These are phyloP conservation scores for Emiliania huxleyi DNA, from an alignment of 78 protist species.

Conservation along the genomic window DNA sequence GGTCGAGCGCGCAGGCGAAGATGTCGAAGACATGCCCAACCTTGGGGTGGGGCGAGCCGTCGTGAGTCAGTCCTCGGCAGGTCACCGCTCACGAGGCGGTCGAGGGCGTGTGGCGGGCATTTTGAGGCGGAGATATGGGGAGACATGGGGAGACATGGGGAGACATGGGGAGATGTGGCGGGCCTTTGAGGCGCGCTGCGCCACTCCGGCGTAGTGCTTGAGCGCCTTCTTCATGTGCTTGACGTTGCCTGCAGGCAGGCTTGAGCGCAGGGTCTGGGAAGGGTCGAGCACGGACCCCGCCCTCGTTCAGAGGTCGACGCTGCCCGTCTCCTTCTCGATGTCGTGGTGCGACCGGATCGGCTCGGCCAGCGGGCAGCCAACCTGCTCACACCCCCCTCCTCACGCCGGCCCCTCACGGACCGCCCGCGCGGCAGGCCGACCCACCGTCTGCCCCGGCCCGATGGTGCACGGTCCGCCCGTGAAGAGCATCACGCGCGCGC, in stretches of 20 bases:
- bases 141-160: too few relatives aligned
- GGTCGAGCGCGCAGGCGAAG: slow-evolving; percentile 85
- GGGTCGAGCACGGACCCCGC: too few relatives aligned
- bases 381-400: slow-evolving; percentile 15
- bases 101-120: too few relatives aligned
- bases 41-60: too few relatives aligned
- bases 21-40: slow-evolving; percentile 83
- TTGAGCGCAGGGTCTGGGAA: too few relatives aligned
- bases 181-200: slow-evolving; percentile 65
- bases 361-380: slow-evolving; percentile 63
- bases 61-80: too few relatives aligned
- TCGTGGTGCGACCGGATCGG: slow-evolving; percentile 87
- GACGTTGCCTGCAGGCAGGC: too few relatives aligned
- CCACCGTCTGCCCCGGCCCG: not conserved
- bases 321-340: slow-evolving; percentile 65
- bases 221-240: slow-evolving; percentile 39
- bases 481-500: slow-evolving; percentile 74
- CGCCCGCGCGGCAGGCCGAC: not conserved
- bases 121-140: too few relatives aligned
- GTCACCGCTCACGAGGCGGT: too few relatives aligned
- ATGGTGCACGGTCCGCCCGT: slow-evolving; percentile 91
- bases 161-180: too few relatives aligned
- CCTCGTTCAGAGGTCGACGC: slow-evolving; percentile 39
- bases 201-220: slow-evolving; percentile 66
- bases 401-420: not conserved